A percentile compares a stretch with the other conserved stretches of the same genome.
phyloP scores from a whole-genome alignment of 768 basidiomycete genomes.

The Mycena haematopus region DNA sequence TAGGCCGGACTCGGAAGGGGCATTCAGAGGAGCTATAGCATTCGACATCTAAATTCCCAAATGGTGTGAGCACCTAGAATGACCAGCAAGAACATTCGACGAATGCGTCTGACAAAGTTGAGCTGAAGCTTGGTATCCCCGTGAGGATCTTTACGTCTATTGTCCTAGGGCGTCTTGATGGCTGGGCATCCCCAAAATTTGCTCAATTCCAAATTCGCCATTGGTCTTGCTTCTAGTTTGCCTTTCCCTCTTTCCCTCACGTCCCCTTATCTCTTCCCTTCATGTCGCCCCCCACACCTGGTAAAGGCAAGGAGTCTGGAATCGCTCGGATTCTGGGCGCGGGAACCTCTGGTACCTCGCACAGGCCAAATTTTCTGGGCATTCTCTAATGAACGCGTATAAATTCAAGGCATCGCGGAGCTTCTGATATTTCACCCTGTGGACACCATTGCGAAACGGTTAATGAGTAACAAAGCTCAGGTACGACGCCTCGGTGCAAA shows the following conservation, averaged over 20 bases:
- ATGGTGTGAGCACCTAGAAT: too few species aligned
- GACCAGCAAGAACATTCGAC: too few species aligned
- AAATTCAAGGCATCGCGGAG: constrained; percentile 83
- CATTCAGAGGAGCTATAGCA: too few species aligned
- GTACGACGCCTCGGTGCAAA: constrained; percentile 43
- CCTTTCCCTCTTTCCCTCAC: background rate
- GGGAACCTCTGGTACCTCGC: constrained; percentile 83
- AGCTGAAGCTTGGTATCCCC: background rate
- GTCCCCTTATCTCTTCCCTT: constrained; percentile 8
- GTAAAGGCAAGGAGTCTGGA: constrained; percentile 84
- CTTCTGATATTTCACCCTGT: constrained; percentile 94
- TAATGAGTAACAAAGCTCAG: constrained; percentile 97
- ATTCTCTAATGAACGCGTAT: constrained; percentile 20
- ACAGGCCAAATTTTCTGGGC: background rate
- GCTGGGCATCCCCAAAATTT: too few species aligned
- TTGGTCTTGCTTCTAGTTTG: constrained; percentile 2
- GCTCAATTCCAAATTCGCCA: constrained; percentile 20
- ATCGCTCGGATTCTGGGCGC: constrained; percentile 91
- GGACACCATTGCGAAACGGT: constrained; percentile 96
- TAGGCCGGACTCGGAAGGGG: too few species aligned
- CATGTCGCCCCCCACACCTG: constrained; percentile 52
- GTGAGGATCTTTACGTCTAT: background rate
- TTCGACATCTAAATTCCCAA: too few species aligned
- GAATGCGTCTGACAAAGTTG: too few species aligned
- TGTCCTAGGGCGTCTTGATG: background rate